These are phyloP conservation scores for Celoporthe dispersa DNA, from an alignment of 2,329 filamentous ascomycete species.

Conservation along the genomic window DNA sequence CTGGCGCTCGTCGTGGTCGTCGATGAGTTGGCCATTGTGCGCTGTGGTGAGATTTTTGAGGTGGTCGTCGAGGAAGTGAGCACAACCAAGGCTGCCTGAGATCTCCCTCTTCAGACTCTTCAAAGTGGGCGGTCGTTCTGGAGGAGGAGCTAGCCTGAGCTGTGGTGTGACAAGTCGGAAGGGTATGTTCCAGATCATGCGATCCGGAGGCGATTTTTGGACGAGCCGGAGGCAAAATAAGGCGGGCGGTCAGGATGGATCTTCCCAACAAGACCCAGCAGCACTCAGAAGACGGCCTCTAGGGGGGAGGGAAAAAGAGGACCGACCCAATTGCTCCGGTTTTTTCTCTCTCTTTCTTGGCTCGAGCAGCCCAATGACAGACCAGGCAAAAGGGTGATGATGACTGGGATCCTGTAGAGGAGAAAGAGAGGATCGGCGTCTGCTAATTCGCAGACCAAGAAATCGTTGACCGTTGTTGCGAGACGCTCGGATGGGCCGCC, in stretches of 20 bases:
- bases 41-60: conserved; percentile 4
- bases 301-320: background rate
- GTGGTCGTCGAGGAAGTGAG: background rate
- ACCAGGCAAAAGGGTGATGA: background rate
- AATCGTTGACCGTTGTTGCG: background rate
- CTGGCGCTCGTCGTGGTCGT: conserved; percentile 34
- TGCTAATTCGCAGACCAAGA: background rate
- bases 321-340: conserved; percentile 12
- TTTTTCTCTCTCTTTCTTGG: background rate
- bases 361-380: background rate
- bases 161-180: conserved; percentile 26
- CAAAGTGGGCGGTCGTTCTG: background rate
- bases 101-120: background rate
- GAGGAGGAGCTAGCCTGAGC: conserved; percentile 1
- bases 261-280: conserved; percentile 13
- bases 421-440: background rate
- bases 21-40: conserved; percentile 37
- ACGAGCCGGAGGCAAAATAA: conserved; percentile 19
- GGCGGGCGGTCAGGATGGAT: conserved; percentile 17
- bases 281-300: background rate
- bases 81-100: background rate
- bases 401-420: background rate
- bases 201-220: conserved; percentile 25
- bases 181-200: conserved; percentile 28
- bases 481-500: background rate